Evolutionary conservation across 495 filamentous ascomycete species (phyloP), one percentile per base, ranked within the genome.

Genomic region (Neurospora sp.): DNA sequence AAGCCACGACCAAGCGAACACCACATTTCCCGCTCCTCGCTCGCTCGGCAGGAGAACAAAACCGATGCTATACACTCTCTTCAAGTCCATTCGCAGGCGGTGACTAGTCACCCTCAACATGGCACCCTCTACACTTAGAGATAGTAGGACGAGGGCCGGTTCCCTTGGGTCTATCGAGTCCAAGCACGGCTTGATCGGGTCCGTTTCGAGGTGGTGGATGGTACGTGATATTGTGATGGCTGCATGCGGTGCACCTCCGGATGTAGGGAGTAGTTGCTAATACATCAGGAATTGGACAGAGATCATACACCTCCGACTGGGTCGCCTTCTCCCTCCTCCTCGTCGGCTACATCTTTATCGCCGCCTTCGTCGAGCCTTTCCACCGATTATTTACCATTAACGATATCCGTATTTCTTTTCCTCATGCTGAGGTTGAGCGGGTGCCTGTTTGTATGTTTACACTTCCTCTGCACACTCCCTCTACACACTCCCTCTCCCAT

Each of bases 251-350:
- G 10, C 35, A 37, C 35, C 35, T n/a, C 27, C 16, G 44, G 39
- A 59, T 38, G 1, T 12, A 40, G 40, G 3, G 9, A 40, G 3
- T 40, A 12, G 40, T n/a, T 72, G 14, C 59, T 22, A 10, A 40
- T 10, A 40, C 35, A 39, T n/a, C n/a, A n/a, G n/a, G n/a, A n/a
- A n/a, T n/a, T n/a, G n/a, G n/a, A 40, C 35, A 39, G 89, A 90
- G 87, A 79, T 92, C 93, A 1, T 97, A 97, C 82, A 90, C 91
- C 16, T 87, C 92, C 9, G 96, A 99, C 80, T 97, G 95, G 81
- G 78, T 97, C 53, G 94, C 92, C 38, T 86, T 98, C 69, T 84
- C 85, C 3, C 76, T 93, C 39, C 85, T 99, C 20, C 74, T 91
- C 8, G 82, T 83, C 17, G 88, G 85, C 59, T 96, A 92, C 81